These are phyloP conservation scores for Cyberlindnera maclurae DNA, from an alignment of 805 yeast genomes.

Conservation along the genomic window DNA sequence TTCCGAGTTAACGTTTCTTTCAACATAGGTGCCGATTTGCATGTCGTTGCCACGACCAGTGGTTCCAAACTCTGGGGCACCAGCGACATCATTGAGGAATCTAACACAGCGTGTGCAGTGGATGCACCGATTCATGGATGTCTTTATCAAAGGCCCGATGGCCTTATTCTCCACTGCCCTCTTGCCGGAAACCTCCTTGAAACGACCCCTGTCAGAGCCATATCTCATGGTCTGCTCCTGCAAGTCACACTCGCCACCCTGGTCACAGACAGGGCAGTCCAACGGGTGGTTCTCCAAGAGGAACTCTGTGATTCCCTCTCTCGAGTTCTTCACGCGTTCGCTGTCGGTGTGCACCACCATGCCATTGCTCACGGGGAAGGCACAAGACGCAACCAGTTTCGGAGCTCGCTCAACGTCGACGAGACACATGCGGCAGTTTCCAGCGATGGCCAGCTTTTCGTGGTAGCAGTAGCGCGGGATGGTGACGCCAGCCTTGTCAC, in stretches of 20 bases:
- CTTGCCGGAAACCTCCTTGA: slow-evolving; percentile 73
- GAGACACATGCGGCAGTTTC: slow-evolving; percentile 89
- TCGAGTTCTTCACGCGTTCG: slow-evolving; percentile 71
- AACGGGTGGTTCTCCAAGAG: slow-evolving; percentile 82
- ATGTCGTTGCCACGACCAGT: slow-evolving; percentile 87
- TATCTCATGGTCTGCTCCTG: slow-evolving; percentile 82
- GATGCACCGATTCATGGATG: slow-evolving; percentile 88
- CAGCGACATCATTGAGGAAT: slow-evolving; percentile 85
- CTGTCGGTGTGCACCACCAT: slow-evolving; percentile 80
- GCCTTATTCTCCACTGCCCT: slow-evolving; percentile 89
- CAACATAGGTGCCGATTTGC: slow-evolving; percentile 87
- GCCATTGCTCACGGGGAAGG: slow-evolving; percentile 86
- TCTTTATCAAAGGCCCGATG: slow-evolving; percentile 81
- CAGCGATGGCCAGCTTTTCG: slow-evolving; percentile 84
- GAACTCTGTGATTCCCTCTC: slow-evolving; percentile 90
- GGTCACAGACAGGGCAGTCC: slow-evolving; percentile 91
- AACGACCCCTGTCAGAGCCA: slow-evolving; percentile 84
- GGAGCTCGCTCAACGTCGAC: slow-evolving; percentile 89
- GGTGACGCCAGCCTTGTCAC: slow-evolving; percentile 83
- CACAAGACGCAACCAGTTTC: slow-evolving; percentile 84
- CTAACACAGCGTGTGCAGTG: slow-evolving; percentile 91
- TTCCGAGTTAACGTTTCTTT: slow-evolving; percentile 77
- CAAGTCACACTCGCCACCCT: slow-evolving; percentile 90
- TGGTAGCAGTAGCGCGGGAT: slow-evolving; percentile 90
- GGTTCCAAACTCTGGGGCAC: slow-evolving; percentile 87